These are phyloP conservation scores for Corchorus olitorius DNA, from an alignment of 345 rosid genomes.

Conservation along the genomic window DNA sequence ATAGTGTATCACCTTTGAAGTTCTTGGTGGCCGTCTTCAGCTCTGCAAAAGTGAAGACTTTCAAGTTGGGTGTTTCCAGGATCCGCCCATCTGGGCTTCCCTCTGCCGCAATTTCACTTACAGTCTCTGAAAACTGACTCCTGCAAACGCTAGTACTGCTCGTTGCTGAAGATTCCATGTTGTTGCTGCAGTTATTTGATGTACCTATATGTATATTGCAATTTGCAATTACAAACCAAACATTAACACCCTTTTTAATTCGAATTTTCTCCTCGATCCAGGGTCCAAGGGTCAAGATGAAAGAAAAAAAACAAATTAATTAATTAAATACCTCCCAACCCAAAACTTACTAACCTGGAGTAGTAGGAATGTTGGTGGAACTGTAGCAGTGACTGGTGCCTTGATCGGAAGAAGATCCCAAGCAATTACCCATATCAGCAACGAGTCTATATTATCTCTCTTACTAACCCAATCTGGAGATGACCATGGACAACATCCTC, in stretches of 20 bases:
- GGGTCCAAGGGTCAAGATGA: background rate
- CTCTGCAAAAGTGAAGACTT: constrained; percentile 59
- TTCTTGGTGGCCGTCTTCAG: constrained; percentile 61
- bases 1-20: constrained; percentile 58
- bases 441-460: background rate
- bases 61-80: constrained; percentile 44
- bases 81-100: constrained; percentile 31
- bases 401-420: constrained; percentile 20
- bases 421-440: constrained; percentile 49
- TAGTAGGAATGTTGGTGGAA: constrained; percentile 8
- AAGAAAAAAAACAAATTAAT: background rate
- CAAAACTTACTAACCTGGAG: constrained; percentile 27
- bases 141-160: constrained; percentile 38
- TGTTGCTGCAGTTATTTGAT: constrained; percentile 33
- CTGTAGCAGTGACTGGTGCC: background rate
- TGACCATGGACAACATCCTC: background rate
- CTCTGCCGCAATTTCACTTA: constrained; percentile 37
- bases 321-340: background rate
- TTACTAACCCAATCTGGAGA: background rate
- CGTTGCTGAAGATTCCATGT: constrained; percentile 34
- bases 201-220: constrained; percentile 9
- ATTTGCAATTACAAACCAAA: too few species aligned
- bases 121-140: constrained; percentile 50
- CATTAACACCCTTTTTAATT: background rate
- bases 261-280: background rate